phyloP scores from a whole-genome alignment of 208 protist genomes.

The Borovskyia barvae region DNA sequence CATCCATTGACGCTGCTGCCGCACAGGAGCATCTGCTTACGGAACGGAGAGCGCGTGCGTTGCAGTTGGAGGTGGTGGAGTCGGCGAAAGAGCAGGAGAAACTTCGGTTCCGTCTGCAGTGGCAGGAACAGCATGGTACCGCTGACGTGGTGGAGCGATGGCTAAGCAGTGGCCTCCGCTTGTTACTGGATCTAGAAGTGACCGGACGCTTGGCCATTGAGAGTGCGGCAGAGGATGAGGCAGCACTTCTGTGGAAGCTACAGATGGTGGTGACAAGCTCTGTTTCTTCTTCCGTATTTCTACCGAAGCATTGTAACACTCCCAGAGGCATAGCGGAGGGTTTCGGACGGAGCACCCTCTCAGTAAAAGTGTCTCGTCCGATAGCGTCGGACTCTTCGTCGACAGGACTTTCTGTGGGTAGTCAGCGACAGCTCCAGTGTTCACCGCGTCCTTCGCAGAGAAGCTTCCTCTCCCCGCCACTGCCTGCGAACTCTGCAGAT shows the following conservation, averaged over 20 bases:
- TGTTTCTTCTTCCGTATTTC: too few relatives aligned
- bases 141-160: not conserved
- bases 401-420: conserved; percentile 8
- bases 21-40: conserved; percentile 1
- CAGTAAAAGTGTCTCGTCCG: too few relatives aligned
- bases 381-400: conserved; percentile 4
- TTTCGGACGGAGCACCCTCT: too few relatives aligned
- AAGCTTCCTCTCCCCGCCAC: conserved; percentile 4
- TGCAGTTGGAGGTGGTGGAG: conserved; percentile 16
- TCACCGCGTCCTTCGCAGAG: conserved; percentile 19
- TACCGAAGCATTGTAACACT: too few relatives aligned
- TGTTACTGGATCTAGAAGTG: conserved; percentile 4
- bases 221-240: not conserved
- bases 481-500: too few relatives aligned
- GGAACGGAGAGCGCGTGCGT: conserved; percentile 15
- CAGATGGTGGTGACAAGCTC: too few relatives aligned
- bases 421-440: conserved; percentile 2
- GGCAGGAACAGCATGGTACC: not conserved
- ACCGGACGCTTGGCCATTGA: not conserved
- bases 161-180: too few relatives aligned
- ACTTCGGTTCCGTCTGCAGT: conserved; percentile 11
- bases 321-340: too few relatives aligned
- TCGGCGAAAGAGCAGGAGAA: conserved; percentile 7
- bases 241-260: not conserved
- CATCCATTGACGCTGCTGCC: not conserved